Base-by-base conservation (phyloP, 768 basidiomycete species). In the Harrya chromipes region DNA sequence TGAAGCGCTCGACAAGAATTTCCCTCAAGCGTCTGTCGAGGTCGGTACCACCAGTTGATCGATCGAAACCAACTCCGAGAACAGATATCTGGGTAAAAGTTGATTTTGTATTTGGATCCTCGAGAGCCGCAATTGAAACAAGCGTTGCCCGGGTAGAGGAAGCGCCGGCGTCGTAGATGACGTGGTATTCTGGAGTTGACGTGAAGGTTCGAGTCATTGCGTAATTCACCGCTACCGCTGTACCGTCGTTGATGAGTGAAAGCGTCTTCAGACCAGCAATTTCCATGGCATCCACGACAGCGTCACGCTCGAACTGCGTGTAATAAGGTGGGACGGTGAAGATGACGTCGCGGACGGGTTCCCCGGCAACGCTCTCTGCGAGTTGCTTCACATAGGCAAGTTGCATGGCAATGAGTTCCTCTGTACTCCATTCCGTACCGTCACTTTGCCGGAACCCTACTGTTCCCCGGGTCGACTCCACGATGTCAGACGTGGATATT, bases 141-240 rank as follows among this genome's bases (percentile, higher is more conserved):
- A 94, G 70, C 0, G 90, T 92, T 1, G 91, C 90, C 24, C 82
- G 77, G 36, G 86, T 84, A 4, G 87, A 78, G 1, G 85, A 85
- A 6, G 95, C 90, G 37, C 97, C 97, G 1, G 93, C 90, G 60
- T 98, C 97, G 69, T 89, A 99, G 51, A 99, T 84, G 57, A 99
- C 70, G 64, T 98, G 94, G 66, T 86, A 81, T 62, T 94, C 87
- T 0, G 84, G 82, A 2, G 71, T 72, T 0, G 86, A 72, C 4
- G 68, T 54, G 74, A 98, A 98, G 2, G 83, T 77, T 41, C 95
- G 82, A 2, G 94, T 93, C 93, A 98, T 97, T 37, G 97, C 97
- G 63, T 90, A 99, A 73, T 99, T 99, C 58, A 98, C 79, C 13
- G 93, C 97, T n/a, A 94, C 87, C 2, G 94, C 91, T 0, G 90